Evolutionary conservation across 1,284 basidiomycete species (phyloP).

Genomic region (Salmacisia buchloeana): DNA sequence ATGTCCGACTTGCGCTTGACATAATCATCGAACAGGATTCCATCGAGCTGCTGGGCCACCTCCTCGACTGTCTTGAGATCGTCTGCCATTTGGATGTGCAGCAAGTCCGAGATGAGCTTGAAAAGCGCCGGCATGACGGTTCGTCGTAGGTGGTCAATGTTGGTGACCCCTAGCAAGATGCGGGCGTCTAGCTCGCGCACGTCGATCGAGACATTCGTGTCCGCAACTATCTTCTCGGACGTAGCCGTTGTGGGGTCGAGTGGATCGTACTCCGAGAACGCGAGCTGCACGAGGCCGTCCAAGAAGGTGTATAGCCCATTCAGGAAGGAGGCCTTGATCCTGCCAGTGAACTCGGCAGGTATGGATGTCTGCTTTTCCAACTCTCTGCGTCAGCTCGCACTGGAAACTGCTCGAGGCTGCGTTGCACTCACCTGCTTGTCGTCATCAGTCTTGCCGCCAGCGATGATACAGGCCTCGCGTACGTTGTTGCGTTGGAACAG

Average conservation of each 20-base stretch:
- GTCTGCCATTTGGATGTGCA: slow-evolving; percentile 68
- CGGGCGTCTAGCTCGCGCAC: slow-evolving; percentile 62
- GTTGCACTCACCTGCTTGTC: neutral
- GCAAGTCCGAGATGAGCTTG: slow-evolving; percentile 69
- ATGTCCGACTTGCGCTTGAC: slow-evolving; percentile 68
- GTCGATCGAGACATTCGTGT: slow-evolving; percentile 40
- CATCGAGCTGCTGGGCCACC: slow-evolving; percentile 75
- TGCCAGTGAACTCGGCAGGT: slow-evolving; percentile 50
- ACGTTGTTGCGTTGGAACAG: slow-evolving; percentile 77
- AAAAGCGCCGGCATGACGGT: slow-evolving; percentile 72
- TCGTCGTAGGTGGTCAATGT: slow-evolving; percentile 71
- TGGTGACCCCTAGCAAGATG: slow-evolving; percentile 80
- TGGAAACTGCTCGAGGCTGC: too few relatives aligned
- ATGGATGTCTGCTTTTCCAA: slow-evolving; percentile 13
- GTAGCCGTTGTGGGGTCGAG: slow-evolving; percentile 30
- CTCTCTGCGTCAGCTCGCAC: too few relatives aligned
- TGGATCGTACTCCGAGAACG: slow-evolving; percentile 56
- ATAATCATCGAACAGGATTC: slow-evolving; percentile 79
- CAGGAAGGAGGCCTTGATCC: slow-evolving; percentile 79
- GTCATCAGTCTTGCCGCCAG: slow-evolving; percentile 60
- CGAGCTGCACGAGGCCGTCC: slow-evolving; percentile 79
- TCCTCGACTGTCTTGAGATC: slow-evolving; percentile 72
- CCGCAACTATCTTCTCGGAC: slow-evolving; percentile 27
- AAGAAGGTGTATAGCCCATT: slow-evolving; percentile 82
- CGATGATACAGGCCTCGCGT: slow-evolving; percentile 73